Percentiles rank a stretch among this genome's conserved stretches.
phyloP scores from a whole-genome alignment of 31 red algal species.

The Asparagopsis taxiformis region DNA sequence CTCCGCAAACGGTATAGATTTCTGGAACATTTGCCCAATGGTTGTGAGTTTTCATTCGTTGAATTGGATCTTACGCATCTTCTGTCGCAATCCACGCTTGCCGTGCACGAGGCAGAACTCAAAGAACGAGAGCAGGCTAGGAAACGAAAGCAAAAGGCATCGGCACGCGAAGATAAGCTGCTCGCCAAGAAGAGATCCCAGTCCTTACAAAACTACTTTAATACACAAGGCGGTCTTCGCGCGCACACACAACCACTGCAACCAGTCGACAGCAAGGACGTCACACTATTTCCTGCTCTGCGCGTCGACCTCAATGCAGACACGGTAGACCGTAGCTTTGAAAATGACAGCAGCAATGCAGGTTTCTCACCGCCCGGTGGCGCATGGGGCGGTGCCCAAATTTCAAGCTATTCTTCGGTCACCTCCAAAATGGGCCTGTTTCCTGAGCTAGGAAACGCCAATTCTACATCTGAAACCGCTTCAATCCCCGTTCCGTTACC shows the following conservation, averaged over 20 bases:
- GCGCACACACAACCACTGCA: background rate
- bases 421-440: constrained; percentile 59
- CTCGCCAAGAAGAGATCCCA: constrained; percentile 2
- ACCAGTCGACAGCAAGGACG: constrained; percentile 19
- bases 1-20: constrained; percentile 53
- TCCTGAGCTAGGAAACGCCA: constrained; percentile 25
- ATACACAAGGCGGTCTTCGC: background rate
- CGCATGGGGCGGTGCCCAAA: constrained; percentile 10
- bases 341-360: background rate
- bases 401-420: constrained; percentile 40
- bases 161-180: background rate
- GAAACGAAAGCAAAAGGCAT: background rate
- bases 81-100: constrained; percentile 19
- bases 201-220: constrained; percentile 19
- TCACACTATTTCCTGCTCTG: constrained; percentile 30
- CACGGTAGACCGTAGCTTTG: background rate
- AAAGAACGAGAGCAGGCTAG: constrained; percentile 1
- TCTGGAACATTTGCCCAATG: constrained; percentile 54
- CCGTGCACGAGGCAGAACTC: constrained; percentile 18
- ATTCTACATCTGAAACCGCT: background rate
- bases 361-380: background rate
- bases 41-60: constrained; percentile 71
- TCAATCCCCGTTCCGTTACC: background rate
- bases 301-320: background rate
- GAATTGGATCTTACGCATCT: constrained; percentile 33